Percentiles rank a stretch among this genome's conserved stretches.
Evolutionary conservation across 257 asterid species (phyloP).

Genomic region (Thymus quinquecostatus): DNA sequence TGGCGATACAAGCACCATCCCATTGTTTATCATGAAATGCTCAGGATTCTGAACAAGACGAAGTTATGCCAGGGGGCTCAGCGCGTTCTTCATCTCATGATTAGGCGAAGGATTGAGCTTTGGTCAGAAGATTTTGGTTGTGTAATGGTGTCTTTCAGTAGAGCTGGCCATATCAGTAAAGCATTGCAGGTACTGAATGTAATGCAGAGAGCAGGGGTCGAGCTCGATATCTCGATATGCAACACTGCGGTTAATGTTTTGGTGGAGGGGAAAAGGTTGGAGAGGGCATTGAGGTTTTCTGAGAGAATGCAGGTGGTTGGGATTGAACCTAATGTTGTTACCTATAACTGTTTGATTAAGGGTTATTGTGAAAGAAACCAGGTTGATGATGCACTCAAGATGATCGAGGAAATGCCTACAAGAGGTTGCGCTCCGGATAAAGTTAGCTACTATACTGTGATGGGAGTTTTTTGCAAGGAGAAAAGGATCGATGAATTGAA

Average conservation of each 20-base stretch:
- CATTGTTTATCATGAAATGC: slow-evolving; percentile 74
- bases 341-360: slow-evolving; percentile 85
- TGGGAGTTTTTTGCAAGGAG: slow-evolving; percentile 71
- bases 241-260: slow-evolving; percentile 79
- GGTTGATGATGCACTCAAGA: slow-evolving; percentile 59
- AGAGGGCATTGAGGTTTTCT: slow-evolving; percentile 74
- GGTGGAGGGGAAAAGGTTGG: slow-evolving; percentile 76
- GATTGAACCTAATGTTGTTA: slow-evolving; percentile 62
- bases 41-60: slow-evolving; percentile 73
- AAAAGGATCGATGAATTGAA: slow-evolving; percentile 63
- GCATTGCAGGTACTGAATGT: slow-evolving; percentile 74
- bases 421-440: slow-evolving; percentile 81
- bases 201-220: slow-evolving; percentile 80
- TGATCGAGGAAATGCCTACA: slow-evolving; percentile 72
- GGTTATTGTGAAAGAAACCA: slow-evolving; percentile 74
- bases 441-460: slow-evolving; percentile 73
- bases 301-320: slow-evolving; percentile 82
- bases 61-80: slow-evolving; percentile 93
- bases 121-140: slow-evolving; percentile 79
- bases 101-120: slow-evolving; percentile 56
- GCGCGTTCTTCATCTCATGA: slow-evolving; percentile 77
- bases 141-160: slow-evolving; percentile 91
- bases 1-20: slow-evolving; percentile 87
- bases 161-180: slow-evolving; percentile 87
- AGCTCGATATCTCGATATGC: slow-evolving; percentile 67